Conservation (phyloP, 2,329 filamentous ascomycete genomes). For the Pyricularia sp. region DNA sequence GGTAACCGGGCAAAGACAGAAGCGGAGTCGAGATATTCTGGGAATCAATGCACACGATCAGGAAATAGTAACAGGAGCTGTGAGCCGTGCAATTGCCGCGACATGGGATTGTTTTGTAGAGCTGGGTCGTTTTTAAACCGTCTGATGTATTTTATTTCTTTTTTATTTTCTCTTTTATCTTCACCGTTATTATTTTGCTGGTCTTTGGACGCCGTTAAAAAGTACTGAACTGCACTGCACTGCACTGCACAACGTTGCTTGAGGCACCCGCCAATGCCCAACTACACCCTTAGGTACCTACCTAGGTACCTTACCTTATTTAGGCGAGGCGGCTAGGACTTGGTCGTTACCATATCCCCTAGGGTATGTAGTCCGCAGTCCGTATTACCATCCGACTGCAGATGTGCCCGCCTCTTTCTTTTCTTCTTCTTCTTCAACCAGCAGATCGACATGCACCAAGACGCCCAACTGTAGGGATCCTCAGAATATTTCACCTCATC, state of each 20-base stretch:
- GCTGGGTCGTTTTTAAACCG: not conserved
- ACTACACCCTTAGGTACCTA: not conserved
- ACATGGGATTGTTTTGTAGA: not conserved
- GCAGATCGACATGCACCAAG: not conserved
- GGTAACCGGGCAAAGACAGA: not conserved
- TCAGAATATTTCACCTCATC: not conserved
- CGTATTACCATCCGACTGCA: not conserved
- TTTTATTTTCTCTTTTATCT: not conserved
- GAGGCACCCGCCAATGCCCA: not conserved
- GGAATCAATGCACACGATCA: not conserved
- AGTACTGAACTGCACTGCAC: no score
- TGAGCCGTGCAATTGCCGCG: not conserved
- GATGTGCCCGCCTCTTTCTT: not conserved
- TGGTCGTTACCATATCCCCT: not conserved
- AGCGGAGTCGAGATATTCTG: not conserved
- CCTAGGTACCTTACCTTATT: not conserved
- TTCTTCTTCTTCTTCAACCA: not conserved
- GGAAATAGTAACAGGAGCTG: not conserved
- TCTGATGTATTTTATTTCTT: not conserved
- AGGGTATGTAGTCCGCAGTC: not conserved
- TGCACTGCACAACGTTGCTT: not conserved
- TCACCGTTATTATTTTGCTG: no score
- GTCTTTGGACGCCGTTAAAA: no score
- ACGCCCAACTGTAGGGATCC: not conserved
- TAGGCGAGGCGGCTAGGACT: not conserved